Evolutionary conservation across 345 rosid genomes (phyloP), one percentile per base, ranked within the genome.

Genomic region (Stellera chamaejasme): DNA sequence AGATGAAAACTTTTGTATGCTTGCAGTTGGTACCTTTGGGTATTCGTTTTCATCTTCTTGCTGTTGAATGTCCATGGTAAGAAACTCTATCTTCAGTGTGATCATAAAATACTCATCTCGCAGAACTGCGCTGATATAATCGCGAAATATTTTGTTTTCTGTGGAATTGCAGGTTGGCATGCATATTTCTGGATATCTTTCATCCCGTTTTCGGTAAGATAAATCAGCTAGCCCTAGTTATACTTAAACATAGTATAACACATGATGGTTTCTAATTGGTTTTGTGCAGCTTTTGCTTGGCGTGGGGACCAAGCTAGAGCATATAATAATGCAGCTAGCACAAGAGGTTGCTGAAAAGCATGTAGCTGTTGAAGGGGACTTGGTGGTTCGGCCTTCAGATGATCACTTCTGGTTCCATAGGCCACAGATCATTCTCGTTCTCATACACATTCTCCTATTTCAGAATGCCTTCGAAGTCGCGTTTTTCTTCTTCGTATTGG

Each of bases 11-110:
- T 32, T 4, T 59, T 50, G 23, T 19, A 19, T 19, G 28, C 15
- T 43, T 74, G 72, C 88, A 91, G 98, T 66, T 91, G 98, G 96
- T 91, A 83, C 47, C 96, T 91, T 45, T 91, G 98, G 98, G 50
- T 85, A 44, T 87, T 87, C 45, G 87, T 87, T 63, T 84, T 76
- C 55, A 14, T 83, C 63, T 91, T 91, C 77, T 66, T 91, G 77
- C 68, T 87, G 78, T 74, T 88, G 58, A 85, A 91, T 74, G 66
- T 88, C 43, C 52, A 71, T 13, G 76, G 91, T 90, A 60, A 75
- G 79, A 32, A 32, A 32, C 47, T 62, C 2, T 53, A 32, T 10
- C 41, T 9, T 32, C 9, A 32, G 7, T 8, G 3, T 32, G 9
- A 8, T 32, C 39, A 32, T 32, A 8, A 0, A 5, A 8, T 8